Conservation (phyloP, 208 protist species). For the Trypanosomatidae sp. region DNA sequence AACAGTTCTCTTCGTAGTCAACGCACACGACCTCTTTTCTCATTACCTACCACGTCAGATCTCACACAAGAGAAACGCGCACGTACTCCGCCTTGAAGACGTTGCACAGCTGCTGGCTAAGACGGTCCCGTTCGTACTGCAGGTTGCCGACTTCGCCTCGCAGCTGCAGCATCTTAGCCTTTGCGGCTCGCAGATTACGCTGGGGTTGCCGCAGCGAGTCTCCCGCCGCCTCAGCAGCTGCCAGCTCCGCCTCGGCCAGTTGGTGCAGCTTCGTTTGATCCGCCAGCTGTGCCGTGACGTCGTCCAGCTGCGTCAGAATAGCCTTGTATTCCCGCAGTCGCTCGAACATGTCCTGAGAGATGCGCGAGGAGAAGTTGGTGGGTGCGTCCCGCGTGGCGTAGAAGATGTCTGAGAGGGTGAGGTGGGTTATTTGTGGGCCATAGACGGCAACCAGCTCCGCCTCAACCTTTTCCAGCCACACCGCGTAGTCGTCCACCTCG, state of each 20-base stretch:
- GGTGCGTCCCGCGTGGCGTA: constrained; percentile 52
- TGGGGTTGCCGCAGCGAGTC: constrained; percentile 9
- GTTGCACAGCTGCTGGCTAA: constrained; percentile 45
- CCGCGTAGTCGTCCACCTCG: constrained; percentile 35
- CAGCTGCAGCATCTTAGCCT: constrained; percentile 22
- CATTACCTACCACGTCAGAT: too few relatives aligned
- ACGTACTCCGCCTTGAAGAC: constrained; percentile 57
- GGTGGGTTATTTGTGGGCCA: constrained; percentile 6
- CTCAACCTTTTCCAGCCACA: constrained; percentile 36
- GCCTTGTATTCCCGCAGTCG: constrained; percentile 45
- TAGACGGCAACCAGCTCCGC: constrained; percentile 55
- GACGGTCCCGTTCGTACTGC: constrained; percentile 37
- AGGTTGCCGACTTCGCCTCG: constrained; percentile 29
- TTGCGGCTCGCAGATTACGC: constrained; percentile 7
- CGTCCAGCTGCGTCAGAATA: constrained; percentile 15
- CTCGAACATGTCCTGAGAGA: constrained; percentile 46
- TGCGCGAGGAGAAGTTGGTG: constrained; percentile 31
- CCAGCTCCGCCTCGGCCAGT: constrained; percentile 9
- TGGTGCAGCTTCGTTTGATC: constrained; percentile 6
- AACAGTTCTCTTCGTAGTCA: too few relatives aligned
- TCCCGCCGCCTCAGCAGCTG: constrained; percentile 11
- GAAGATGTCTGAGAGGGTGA: constrained; percentile 16
- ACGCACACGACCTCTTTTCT: too few relatives aligned
- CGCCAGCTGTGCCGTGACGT: constrained; percentile 1
- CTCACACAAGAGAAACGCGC: constrained; percentile 45